Evolutionary conservation across 352 stramenopile species (phyloP).

Genomic region (Phytophthora macrochlamydospora): DNA sequence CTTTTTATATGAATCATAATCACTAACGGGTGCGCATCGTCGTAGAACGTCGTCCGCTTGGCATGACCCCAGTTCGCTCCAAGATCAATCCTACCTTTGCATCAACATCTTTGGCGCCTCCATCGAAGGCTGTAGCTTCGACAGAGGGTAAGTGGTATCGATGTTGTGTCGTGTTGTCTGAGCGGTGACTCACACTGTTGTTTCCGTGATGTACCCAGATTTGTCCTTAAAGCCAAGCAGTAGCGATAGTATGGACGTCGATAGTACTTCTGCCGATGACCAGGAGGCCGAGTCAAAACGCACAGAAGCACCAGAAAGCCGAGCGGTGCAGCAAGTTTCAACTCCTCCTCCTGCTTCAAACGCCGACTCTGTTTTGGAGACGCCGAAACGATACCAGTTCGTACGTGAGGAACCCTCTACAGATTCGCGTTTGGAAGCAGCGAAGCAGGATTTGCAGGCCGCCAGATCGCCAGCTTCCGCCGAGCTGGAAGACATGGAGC

Average conservation of each 20-base stretch:
- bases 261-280: constrained; percentile 20
- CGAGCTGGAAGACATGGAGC: constrained; percentile 75
- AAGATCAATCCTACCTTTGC: constrained; percentile 59
- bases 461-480: constrained; percentile 59
- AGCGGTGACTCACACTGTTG: constrained; percentile 7
- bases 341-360: constrained; percentile 38
- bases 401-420: constrained; percentile 73
- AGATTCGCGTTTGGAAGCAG: constrained; percentile 56
- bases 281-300: constrained; percentile 28
- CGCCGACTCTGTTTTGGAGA: constrained; percentile 45
- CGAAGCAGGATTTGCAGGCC: constrained; percentile 28
- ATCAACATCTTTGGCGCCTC: constrained; percentile 29
- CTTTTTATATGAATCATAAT: constrained; percentile 21
- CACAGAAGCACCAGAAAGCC: constrained; percentile 25
- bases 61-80: constrained; percentile 49
- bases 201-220: constrained; percentile 25
- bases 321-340: constrained; percentile 33
- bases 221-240: constrained; percentile 48
- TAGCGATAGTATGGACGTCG: constrained; percentile 24
- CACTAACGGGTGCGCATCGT: constrained; percentile 31
- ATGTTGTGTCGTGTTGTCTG: neutral
- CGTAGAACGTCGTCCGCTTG: constrained; percentile 44
- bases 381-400: constrained; percentile 81
- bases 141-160: constrained; percentile 41
- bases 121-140: constrained; percentile 30